phyloP scores from a whole-genome alignment of 2,329 filamentous ascomycete species.

The Sordariomycetes sp. region DNA sequence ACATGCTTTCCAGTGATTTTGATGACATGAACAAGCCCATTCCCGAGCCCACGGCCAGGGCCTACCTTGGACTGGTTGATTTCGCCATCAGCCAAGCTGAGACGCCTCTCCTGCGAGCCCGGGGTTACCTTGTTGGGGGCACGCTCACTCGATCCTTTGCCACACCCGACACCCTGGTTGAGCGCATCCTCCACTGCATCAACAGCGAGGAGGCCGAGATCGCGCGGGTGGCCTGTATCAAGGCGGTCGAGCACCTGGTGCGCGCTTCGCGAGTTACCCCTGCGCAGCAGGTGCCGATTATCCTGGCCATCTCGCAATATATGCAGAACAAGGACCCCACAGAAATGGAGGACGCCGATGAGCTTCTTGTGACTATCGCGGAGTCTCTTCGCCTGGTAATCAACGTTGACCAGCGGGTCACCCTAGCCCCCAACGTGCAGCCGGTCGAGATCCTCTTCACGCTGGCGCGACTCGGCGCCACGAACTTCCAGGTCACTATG shows the following conservation, averaged over 20 bases:
- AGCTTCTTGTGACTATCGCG: slow-evolving; percentile 81
- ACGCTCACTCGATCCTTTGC: slow-evolving; percentile 61
- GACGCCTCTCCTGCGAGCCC: slow-evolving; percentile 69
- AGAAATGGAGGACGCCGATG: slow-evolving; percentile 80
- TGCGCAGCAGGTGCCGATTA: slow-evolving; percentile 50
- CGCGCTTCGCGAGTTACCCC: slow-evolving; percentile 36
- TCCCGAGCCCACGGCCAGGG: slow-evolving; percentile 55
- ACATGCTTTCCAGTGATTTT: slow-evolving; percentile 75
- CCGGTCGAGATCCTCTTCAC: slow-evolving; percentile 80
- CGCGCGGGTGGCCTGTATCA: slow-evolving; percentile 85
- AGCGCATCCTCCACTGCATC: slow-evolving; percentile 66
- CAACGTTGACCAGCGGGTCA: slow-evolving; percentile 63
- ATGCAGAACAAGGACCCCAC: slow-evolving; percentile 69
- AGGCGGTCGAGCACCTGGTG: slow-evolving; percentile 64
- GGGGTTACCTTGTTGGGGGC: slow-evolving; percentile 80
- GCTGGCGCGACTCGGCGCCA: slow-evolving; percentile 77
- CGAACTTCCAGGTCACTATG: slow-evolving; percentile 84
- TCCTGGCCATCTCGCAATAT: slow-evolving; percentile 59
- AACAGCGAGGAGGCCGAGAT: slow-evolving; percentile 70
- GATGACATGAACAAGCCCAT: slow-evolving; percentile 65
- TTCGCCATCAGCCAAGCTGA: slow-evolving; percentile 60
- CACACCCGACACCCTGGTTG: slow-evolving; percentile 54
- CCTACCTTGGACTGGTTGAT: slow-evolving; percentile 71
- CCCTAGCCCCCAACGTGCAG: slow-evolving; percentile 59
- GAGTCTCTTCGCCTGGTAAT: slow-evolving; percentile 80